Conservation (phyloP, 176 grass and related monocot species). For the Thinopyrum elongatum region DNA sequence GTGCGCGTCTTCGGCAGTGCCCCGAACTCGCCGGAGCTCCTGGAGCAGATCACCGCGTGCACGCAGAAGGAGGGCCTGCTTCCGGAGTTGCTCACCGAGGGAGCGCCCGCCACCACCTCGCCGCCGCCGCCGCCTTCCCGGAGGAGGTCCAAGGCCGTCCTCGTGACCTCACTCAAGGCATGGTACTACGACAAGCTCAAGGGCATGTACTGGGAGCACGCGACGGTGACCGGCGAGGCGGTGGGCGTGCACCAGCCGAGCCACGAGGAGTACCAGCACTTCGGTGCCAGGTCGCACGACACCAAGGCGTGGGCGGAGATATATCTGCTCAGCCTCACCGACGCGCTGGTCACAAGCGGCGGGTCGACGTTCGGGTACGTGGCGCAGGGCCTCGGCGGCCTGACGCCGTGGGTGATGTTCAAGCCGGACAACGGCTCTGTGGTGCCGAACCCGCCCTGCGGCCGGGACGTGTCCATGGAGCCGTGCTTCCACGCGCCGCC, state of each 20-base stretch:
- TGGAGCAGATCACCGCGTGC: slow-evolving; percentile 41
- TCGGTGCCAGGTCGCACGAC: slow-evolving; percentile 39
- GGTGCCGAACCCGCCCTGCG: slow-evolving; percentile 25
- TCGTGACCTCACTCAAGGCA: slow-evolving; percentile 37
- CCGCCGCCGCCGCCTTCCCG: neutral
- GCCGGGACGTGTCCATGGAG: slow-evolving; percentile 48
- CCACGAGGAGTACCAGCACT: slow-evolving; percentile 53
- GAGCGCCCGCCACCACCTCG: neutral
- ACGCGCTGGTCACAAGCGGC: slow-evolving; percentile 46
- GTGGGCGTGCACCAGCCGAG: slow-evolving; percentile 70
- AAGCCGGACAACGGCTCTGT: neutral
- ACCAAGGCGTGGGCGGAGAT: slow-evolving; percentile 70
- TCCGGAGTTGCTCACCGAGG: neutral
- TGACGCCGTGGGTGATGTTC: slow-evolving; percentile 57
- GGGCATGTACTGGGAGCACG: slow-evolving; percentile 66
- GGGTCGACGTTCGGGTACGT: slow-evolving; percentile 75
- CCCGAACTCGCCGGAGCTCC: slow-evolving; percentile 14
- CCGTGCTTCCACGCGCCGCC: slow-evolving; percentile 71
- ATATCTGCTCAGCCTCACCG: slow-evolving; percentile 61
- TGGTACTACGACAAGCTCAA: slow-evolving; percentile 55
- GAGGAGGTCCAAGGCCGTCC: slow-evolving; percentile 39
- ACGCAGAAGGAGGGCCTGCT: slow-evolving; percentile 9
- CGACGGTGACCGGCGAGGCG: slow-evolving; percentile 34
- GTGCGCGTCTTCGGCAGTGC: slow-evolving; percentile 35
- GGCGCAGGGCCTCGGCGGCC: slow-evolving; percentile 47